phyloP scores from a whole-genome alignment of 768 basidiomycete species.

The Imleria badia region DNA sequence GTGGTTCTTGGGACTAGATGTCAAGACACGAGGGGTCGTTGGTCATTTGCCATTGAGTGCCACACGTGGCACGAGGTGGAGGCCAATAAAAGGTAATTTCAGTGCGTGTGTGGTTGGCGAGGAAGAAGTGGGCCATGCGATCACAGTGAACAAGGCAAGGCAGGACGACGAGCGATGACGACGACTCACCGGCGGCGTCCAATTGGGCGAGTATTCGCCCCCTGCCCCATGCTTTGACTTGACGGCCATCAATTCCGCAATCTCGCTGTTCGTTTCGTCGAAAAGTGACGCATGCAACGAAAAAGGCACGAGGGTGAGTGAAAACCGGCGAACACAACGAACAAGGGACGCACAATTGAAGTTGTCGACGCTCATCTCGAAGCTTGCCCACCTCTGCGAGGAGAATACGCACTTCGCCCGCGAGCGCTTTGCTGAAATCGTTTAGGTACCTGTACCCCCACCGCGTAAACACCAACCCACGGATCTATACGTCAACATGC shows the following conservation, averaged over 20 bases:
- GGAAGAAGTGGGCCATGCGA: background rate
- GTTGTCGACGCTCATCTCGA: conserved; percentile 54
- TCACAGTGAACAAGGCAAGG: background rate
- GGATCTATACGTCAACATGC: conserved; percentile 8
- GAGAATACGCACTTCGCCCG: conserved; percentile 59
- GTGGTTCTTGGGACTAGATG: conserved; percentile 35
- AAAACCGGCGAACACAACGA: background rate
- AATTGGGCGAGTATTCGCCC: conserved; percentile 75
- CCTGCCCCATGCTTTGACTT: conserved; percentile 81
- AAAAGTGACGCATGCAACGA: no score
- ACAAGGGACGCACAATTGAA: conserved; percentile 49
- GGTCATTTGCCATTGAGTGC: background rate
- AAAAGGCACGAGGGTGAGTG: background rate
- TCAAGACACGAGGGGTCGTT: background rate
- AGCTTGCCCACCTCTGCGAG: conserved; percentile 61
- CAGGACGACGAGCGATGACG: background rate
- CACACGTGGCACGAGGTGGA: no score
- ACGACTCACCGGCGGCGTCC: conserved; percentile 57
- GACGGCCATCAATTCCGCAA: conserved; percentile 79
- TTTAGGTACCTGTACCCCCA: conserved; percentile 45
- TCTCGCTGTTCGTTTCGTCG: conserved; percentile 66
- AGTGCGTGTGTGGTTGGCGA: background rate
- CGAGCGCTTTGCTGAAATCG: conserved; percentile 63
- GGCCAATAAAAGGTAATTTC: background rate
- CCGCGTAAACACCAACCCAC: background rate